These are phyloP conservation scores for Davidsoniella eucalypti DNA, from an alignment of 2,329 filamentous ascomycete species.

Conservation along the genomic window DNA sequence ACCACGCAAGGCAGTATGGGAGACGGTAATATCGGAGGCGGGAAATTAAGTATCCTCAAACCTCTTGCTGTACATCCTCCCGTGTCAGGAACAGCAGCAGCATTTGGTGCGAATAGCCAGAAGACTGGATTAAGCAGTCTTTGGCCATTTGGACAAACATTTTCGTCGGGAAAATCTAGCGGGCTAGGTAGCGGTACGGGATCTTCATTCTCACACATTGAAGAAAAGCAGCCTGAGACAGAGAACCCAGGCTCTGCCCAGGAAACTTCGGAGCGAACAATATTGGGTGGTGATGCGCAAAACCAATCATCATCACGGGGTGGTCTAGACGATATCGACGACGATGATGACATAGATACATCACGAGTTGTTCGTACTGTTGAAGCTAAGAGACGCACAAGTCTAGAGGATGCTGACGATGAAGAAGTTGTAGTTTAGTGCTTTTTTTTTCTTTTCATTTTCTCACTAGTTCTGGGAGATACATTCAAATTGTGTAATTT, in stretches of 20 bases:
- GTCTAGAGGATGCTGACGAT: slow-evolving; percentile 40
- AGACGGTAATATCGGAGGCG: slow-evolving; percentile 14
- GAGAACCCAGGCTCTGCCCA: slow-evolving; percentile 16
- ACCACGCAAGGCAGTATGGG: background rate
- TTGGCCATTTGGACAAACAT: slow-evolving; percentile 35
- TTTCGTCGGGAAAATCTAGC: background rate
- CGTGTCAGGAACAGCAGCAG: slow-evolving; percentile 19
- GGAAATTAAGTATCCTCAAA: slow-evolving; percentile 33
- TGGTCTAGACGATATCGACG: slow-evolving; percentile 17
- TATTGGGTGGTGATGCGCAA: no score
- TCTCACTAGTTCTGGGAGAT: background rate
- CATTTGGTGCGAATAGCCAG: slow-evolving; percentile 10
- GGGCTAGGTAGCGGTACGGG: background rate
- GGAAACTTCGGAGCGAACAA: no score
- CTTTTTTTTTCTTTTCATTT: background rate
- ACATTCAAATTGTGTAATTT: no score
- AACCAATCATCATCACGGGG: slow-evolving; percentile 13
- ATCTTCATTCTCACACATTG: slow-evolving; percentile 3
- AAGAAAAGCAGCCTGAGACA: slow-evolving; percentile 15
- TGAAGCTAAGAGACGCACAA: slow-evolving; percentile 37
- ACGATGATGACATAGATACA: slow-evolving; percentile 27
- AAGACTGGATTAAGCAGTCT: slow-evolving; percentile 32
- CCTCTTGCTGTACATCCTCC: slow-evolving; percentile 38
- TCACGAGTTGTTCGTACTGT: slow-evolving; percentile 23
- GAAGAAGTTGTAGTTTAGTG: slow-evolving; percentile 28